phyloP scores from a whole-genome alignment of 345 rosid species.

The Citrus medica region DNA sequence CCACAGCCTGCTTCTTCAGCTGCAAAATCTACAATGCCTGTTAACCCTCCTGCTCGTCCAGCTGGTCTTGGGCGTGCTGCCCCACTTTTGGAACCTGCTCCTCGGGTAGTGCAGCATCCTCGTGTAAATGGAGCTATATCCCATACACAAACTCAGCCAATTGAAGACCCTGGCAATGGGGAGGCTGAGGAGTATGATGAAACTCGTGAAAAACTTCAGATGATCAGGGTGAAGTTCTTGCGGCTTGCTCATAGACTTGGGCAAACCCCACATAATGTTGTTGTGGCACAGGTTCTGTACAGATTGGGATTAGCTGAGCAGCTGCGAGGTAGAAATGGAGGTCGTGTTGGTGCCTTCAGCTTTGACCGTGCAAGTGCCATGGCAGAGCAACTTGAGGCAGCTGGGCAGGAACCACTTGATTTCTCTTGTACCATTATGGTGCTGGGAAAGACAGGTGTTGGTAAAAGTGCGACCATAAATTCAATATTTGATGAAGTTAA shows the following conservation, averaged over 20 bases:
- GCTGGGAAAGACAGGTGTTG: slow-evolving; percentile 96
- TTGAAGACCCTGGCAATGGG: slow-evolving; percentile 63
- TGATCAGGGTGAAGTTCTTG: slow-evolving; percentile 95
- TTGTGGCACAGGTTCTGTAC: slow-evolving; percentile 98
- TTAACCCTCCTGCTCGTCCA: slow-evolving; percentile 56
- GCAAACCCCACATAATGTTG: slow-evolving; percentile 98
- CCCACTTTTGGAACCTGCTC: slow-evolving; percentile 73
- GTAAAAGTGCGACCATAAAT: slow-evolving; percentile 98
- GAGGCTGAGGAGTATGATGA: slow-evolving; percentile 86
- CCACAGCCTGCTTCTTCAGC: slow-evolving; percentile 32
- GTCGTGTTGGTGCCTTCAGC: slow-evolving; percentile 98
- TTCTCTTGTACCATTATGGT: slow-evolving; percentile 99
- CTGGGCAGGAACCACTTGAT: slow-evolving; percentile 94
- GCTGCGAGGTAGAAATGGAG: slow-evolving; percentile 95
- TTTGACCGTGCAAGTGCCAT: slow-evolving; percentile 98
- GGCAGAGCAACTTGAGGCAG: slow-evolving; percentile 97
- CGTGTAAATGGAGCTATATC: slow-evolving; percentile 75
- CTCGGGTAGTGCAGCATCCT: slow-evolving; percentile 66
- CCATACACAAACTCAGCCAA: slow-evolving; percentile 55
- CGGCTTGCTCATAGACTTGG: slow-evolving; percentile 97
- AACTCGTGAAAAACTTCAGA: slow-evolving; percentile 96
- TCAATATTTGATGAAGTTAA: slow-evolving; percentile 92
- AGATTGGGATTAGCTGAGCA: slow-evolving; percentile 98
- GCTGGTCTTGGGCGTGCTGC: slow-evolving; percentile 94
- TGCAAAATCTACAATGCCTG: slow-evolving; percentile 34